Base-by-base conservation (phyloP, 208 protist species). In the Leishmania turanica region DNA sequence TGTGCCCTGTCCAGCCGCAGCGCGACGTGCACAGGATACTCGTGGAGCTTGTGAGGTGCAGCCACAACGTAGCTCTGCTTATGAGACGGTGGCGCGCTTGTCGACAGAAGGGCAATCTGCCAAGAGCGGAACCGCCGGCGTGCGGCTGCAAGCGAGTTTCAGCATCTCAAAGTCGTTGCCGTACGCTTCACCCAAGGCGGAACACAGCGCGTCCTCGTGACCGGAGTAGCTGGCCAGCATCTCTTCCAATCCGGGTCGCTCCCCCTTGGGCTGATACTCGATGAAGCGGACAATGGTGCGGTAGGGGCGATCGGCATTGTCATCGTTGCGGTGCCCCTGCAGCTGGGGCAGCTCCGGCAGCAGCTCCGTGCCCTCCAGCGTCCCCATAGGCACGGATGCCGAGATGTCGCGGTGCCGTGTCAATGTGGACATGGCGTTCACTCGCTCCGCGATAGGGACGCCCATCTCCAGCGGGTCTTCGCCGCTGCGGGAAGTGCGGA, bases 281-380 rank as follows among this genome's bases (percentile, higher is more conserved):
- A 97, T 91, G 77, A 95, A 97, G 69, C 91, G 88, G 19, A 90
- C 83, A 42, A 95, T 80, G 47, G 93, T 97, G 81, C 84, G 87
- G 65, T 86, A 87, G 45, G 58, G 75, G 31, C 92, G 84, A 70
- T 92, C 86, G 70, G 82, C 75, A 51, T 88, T 78, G 65, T 88
- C 75, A 68, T 82, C 80, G 51, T 65, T 75, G 62, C 70, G 76
- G 47, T 84, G 79, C 1, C 92, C 93, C 78, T 97, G 93, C 73
- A 97, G 88, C 1, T n/a, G 79, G 34, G 93, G 93, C 79, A 91
- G 87, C 8, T 80, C 78, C 31, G 93, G 77, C 73, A 95, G 70
- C 80, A 97, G 83, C 84, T 97, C 93, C 2, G 90, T 92, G 21
- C 93, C 93, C 31, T 89, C 92, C n/a, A 97, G 60, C 49, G 77